phyloP scores from a whole-genome alignment of 129 eudicot species.

The Artemisia annua region DNA sequence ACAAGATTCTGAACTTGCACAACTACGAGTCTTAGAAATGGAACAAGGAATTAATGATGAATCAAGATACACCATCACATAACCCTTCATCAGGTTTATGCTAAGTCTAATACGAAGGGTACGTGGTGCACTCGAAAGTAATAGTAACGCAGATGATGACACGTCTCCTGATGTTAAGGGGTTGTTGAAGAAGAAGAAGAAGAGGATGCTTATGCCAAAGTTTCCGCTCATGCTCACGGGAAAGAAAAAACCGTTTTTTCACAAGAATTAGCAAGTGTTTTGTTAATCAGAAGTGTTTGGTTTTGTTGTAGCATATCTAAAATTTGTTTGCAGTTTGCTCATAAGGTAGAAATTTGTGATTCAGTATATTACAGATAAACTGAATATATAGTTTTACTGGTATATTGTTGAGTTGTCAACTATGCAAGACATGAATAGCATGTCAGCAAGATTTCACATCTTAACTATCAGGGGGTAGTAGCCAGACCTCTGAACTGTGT shows the following conservation, averaged over 20 bases:
- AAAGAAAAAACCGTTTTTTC: slow-evolving; percentile 36
- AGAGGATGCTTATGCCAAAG: slow-evolving; percentile 58
- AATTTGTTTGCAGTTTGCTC: not conserved
- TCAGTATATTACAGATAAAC: no score
- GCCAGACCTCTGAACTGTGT: no score
- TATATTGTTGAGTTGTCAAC: not conserved
- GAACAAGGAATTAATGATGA: slow-evolving; percentile 21
- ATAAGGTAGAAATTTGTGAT: not conserved
- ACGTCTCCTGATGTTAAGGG: slow-evolving; percentile 39
- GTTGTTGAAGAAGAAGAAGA: slow-evolving; percentile 50
- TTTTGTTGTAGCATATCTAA: slow-evolving; percentile 14
- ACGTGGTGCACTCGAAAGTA: slow-evolving; percentile 10
- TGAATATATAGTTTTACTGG: not conserved
- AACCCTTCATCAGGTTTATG: slow-evolving; percentile 17
- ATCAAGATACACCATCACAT: slow-evolving; percentile 26
- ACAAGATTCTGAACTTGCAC: no score
- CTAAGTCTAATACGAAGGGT: slow-evolving; percentile 30
- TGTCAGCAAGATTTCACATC: no score
- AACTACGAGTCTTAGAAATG: no score
- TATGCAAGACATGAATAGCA: no score
- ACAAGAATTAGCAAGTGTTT: slow-evolving; percentile 28
- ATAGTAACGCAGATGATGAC: slow-evolving; percentile 43
- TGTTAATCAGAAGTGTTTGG: no score
- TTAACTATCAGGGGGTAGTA: no score
- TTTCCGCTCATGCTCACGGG: slow-evolving; percentile 53